phyloP scores from a whole-genome alignment of 2,329 filamentous ascomycete species.

The Penicillium corylophilum region DNA sequence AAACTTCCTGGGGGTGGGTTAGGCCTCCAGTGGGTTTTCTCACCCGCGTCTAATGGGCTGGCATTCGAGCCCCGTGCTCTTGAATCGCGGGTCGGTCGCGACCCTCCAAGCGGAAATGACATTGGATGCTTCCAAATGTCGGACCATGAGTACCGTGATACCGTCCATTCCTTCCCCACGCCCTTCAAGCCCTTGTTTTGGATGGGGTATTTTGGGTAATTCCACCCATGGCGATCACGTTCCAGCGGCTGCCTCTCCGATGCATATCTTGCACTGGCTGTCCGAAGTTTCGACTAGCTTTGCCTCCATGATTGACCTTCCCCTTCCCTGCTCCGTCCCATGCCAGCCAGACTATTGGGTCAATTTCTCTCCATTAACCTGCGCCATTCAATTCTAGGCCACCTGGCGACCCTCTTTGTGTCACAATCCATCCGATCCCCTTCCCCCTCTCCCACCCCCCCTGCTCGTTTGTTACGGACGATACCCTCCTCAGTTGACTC shows the following conservation, averaged over 20 bases:
- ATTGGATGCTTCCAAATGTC: neutral
- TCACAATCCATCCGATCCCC: slow-evolving; percentile 12
- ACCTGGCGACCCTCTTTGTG: slow-evolving; percentile 18
- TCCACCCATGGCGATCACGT: slow-evolving; percentile 4
- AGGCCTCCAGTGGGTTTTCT: neutral
- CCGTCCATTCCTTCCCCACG: neutral
- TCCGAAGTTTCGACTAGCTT: slow-evolving; percentile 4
- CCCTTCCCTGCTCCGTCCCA: slow-evolving; percentile 1
- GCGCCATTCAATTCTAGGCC: slow-evolving; percentile 12
- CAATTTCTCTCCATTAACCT: slow-evolving; percentile 8
- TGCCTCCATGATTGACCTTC: slow-evolving; percentile 2
- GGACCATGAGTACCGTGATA: neutral
- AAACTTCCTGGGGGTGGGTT: neutral
- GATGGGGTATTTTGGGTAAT: neutral
- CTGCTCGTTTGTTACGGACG: slow-evolving; percentile 9
- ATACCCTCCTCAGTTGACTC: slow-evolving; percentile 1
- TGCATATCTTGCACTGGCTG: slow-evolving; percentile 1
- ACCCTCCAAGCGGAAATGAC: neutral
- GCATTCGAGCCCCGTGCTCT: neutral
- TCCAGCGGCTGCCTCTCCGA: neutral
- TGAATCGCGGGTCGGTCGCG: neutral
- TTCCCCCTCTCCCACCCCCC: neutral
- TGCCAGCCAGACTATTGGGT: slow-evolving; percentile 5
- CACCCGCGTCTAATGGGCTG: neutral
- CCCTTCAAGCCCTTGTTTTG: neutral